phyloP scores from a whole-genome alignment of 805 yeast species.

The Candida orba region DNA sequence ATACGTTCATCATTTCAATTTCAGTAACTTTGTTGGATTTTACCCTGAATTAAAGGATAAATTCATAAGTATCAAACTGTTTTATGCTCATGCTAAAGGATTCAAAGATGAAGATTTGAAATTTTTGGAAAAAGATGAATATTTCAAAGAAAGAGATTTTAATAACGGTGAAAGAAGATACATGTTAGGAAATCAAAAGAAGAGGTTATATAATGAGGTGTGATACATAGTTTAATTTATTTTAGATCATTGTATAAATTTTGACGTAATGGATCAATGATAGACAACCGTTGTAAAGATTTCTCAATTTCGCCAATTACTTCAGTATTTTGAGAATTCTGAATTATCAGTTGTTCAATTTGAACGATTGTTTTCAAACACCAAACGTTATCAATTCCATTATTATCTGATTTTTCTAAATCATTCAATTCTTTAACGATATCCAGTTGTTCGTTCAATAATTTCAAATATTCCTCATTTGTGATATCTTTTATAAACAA shows the following conservation, averaged over 20 bases:
- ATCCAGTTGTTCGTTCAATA: conserved; percentile 39
- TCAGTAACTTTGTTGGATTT: conserved; percentile 38
- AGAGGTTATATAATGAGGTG: conserved; percentile 36
- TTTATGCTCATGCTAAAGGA: conserved; percentile 31
- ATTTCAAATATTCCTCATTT: conserved; percentile 25
- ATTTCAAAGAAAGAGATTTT: conserved; percentile 29
- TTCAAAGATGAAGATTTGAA: conserved; percentile 21
- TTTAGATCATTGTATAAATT: conserved; percentile 47
- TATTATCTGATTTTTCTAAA: conserved; percentile 54
- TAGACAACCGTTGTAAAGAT: conserved; percentile 36
- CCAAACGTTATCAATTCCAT: conserved; percentile 60
- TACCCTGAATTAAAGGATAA: conserved; percentile 29
- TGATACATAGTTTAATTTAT: not conserved
- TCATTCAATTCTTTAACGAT: conserved; percentile 58
- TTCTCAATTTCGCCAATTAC: conserved; percentile 25
- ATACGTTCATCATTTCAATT: conserved; percentile 50
- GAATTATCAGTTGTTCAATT: conserved; percentile 29
- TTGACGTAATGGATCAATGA: conserved; percentile 58
- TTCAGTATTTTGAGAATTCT: conserved; percentile 8
- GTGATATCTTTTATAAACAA: conserved; percentile 22
- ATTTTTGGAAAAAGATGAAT: conserved; percentile 37
- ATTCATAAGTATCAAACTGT: conserved; percentile 38
- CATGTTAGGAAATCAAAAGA: conserved; percentile 42
- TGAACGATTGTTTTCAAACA: conserved; percentile 59
- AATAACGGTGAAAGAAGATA: conserved; percentile 43